These are phyloP conservation scores for Salix udensis DNA, from an alignment of 345 rosid genomes.

Conservation along the genomic window DNA sequence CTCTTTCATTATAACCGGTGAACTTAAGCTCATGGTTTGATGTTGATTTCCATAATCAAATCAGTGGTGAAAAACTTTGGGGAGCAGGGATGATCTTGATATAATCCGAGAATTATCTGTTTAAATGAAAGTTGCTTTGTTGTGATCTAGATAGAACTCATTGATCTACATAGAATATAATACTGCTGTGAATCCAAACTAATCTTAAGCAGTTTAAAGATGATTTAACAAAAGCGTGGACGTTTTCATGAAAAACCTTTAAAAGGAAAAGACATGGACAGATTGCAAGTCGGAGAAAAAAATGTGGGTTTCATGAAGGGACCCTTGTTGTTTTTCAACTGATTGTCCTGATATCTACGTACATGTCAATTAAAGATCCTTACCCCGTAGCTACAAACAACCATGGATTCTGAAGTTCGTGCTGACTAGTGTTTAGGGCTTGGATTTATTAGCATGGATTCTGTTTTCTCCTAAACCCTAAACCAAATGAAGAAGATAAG, in stretches of 20 bases:
- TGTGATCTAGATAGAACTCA: not conserved
- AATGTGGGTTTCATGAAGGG: too few relatives aligned
- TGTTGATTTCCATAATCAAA: not conserved
- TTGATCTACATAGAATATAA: not conserved
- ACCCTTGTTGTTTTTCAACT: too few relatives aligned
- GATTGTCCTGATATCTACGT: not conserved
- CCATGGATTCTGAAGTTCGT: not conserved
- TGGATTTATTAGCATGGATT: not conserved
- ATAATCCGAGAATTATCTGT: not conserved
- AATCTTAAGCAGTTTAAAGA: too few relatives aligned
- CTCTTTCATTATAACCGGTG: not conserved
- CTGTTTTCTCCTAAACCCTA: too few relatives aligned
- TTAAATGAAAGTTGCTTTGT: not conserved
- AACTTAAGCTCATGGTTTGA: not conserved
- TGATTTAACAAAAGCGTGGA: too few relatives aligned
- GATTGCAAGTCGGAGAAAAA: too few relatives aligned
- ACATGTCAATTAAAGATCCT: not conserved
- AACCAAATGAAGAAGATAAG: too few relatives aligned
- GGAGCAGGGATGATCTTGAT: not conserved
- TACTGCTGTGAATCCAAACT: too few relatives aligned
- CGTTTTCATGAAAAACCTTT: too few relatives aligned
- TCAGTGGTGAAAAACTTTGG: not conserved
- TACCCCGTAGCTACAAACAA: not conserved
- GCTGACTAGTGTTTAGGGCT: not conserved
- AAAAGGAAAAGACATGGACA: too few relatives aligned